Base-by-base conservation (phyloP, 1,139 yeast species). In the Taphrina populina region DNA sequence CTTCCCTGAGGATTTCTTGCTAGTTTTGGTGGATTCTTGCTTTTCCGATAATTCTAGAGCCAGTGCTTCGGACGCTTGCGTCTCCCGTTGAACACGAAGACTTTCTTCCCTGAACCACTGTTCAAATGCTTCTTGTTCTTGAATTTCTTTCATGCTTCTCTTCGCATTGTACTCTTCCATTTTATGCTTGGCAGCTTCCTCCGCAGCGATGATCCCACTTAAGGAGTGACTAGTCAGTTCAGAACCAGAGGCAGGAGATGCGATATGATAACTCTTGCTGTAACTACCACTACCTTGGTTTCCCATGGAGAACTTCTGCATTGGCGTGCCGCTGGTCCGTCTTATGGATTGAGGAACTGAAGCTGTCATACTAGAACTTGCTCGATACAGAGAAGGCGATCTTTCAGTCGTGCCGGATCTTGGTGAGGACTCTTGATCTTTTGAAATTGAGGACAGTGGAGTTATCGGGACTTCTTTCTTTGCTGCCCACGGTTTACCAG, bases 31-130 rank as follows among this genome's bases (percentile, higher is more conserved):
- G 1, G 23, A 5, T 10, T n/a, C 8, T 2, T 19, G 1, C 23
- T 11, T 27, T 27, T 20, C 45, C n/a, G 32, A 15, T 17, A 40
- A 8, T 10, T 17, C 15, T 4, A 11, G 7, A 1, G 32, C 32
- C 32, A 30, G 21, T 17, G 57, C 53, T 20, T 56, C 56, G 30
- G 47, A 35, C 34, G 40, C 58, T 19, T 37, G 39, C 27, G 51
- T 77, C 52, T 66, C 67, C 65, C 27, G 24, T 23, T 83, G 88
- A 6, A 82, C 84, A 47, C 78, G 71, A 19, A 72, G 72, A 35
- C 84, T 74, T 64, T 86, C 95, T 62, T 79, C 81, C 47, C 78
- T 83, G 90, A 94, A 86, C 95, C 95, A 86, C 60, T 71, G 74
- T 17, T 81, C 85, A 70, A 86, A 86, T 65, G 82, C 88, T 64